Percentiles rank a stretch among this genome's conserved stretches.
Evolutionary conservation across 345 rosid species (phyloP).

Genomic region (Hirschfeldia incana): DNA sequence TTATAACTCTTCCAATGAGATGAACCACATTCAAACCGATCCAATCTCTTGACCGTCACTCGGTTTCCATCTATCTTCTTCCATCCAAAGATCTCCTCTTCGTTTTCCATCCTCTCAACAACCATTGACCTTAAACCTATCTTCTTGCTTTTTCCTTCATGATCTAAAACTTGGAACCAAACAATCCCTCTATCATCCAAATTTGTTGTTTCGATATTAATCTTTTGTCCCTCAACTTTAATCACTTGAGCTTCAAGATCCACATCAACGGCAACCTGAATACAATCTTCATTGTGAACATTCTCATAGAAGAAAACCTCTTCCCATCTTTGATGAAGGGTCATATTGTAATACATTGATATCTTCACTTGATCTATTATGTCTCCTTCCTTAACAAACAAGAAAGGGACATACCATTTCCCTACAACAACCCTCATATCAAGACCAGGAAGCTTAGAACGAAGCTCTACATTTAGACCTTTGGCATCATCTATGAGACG

Average conservation of each 20-base stretch:
- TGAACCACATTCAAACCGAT: conserved; percentile 25
- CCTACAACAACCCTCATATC: conserved; percentile 44
- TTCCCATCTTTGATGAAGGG: conserved; percentile 63
- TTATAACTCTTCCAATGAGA: conserved; percentile 47
- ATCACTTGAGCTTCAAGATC: conserved; percentile 38
- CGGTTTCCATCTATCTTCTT: conserved; percentile 9
- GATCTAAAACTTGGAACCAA: conserved; percentile 36
- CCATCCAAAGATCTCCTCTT: conserved; percentile 59
- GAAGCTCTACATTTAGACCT: conserved; percentile 45
- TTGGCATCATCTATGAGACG: conserved; percentile 49
- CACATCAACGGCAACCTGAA: conserved; percentile 38
- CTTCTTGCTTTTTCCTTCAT: conserved; percentile 9
- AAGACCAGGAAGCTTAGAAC: conserved; percentile 45
- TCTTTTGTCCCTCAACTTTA: conserved; percentile 36
- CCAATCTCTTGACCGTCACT: conserved; percentile 34
- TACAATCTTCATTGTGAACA: not conserved
- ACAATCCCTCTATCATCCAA: conserved; percentile 41
- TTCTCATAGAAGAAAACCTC: conserved; percentile 44
- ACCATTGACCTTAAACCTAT: conserved; percentile 48
- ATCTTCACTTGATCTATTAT: conserved; percentile 42
- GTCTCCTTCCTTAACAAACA: conserved; percentile 51
- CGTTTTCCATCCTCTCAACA: conserved; percentile 55
- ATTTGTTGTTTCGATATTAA: not conserved
- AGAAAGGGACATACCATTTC: conserved; percentile 65
- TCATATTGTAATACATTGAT: conserved; percentile 55